These are phyloP conservation scores for Colletotrichum plurivorum DNA, from an alignment of 2,329 filamentous ascomycete species.

Conservation along the genomic window DNA sequence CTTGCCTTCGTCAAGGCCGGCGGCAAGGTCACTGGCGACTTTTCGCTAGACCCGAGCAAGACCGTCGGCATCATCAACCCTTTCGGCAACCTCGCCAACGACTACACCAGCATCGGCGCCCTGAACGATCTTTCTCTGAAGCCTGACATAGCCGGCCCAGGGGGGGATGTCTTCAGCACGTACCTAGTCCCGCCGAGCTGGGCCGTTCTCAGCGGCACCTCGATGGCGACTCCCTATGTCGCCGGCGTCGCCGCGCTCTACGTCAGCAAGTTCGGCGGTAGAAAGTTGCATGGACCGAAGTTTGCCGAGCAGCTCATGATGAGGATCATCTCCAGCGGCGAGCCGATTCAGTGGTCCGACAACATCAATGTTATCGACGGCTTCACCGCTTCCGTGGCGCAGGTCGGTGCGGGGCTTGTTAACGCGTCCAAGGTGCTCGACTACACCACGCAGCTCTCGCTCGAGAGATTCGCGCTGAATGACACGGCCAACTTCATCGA, in stretches of 20 bases:
- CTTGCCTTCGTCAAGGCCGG: constrained; percentile 35
- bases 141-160: constrained; percentile 55
- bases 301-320: constrained; percentile 50
- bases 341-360: constrained; percentile 47
- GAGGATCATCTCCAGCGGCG: constrained; percentile 50
- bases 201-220: constrained; percentile 59
- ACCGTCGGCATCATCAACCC: constrained; percentile 41
- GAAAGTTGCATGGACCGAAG: constrained; percentile 47
- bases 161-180: constrained; percentile 58
- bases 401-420: constrained; percentile 57
- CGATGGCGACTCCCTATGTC: constrained; percentile 61
- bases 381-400: constrained; percentile 51
- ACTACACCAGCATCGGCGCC: constrained; percentile 57
- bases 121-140: constrained; percentile 56
- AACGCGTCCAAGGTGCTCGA: constrained; percentile 57
- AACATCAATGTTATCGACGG: constrained; percentile 29
- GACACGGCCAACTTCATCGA: constrained; percentile 56
- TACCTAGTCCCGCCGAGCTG: constrained; percentile 43
- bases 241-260: constrained; percentile 54
- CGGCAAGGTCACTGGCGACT: constrained; percentile 40
- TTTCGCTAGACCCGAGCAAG: constrained; percentile 24
- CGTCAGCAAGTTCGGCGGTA: constrained; percentile 56
- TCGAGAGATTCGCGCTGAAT: constrained; percentile 58
- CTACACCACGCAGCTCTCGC: constrained; percentile 53
- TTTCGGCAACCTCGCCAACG: constrained; percentile 50